Base-by-base conservation (phyloP, 305 asterid genomes). In the Coffea humblotiana region DNA sequence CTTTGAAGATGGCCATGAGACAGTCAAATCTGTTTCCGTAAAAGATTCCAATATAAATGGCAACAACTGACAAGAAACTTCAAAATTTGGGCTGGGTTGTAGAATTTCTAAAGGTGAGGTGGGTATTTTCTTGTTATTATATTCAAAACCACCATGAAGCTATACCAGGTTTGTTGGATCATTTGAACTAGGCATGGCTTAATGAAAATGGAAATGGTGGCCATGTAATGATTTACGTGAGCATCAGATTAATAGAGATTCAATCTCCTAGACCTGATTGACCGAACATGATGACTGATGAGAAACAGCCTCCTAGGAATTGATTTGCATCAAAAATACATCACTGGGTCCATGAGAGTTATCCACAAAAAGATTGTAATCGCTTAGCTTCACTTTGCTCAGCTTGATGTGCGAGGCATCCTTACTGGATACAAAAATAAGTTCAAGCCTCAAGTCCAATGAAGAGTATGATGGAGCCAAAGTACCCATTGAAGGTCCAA, bases 401-500 rank as follows among this genome's bases (percentile, higher is more conserved):
- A 88, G 89, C 85, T 89, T 79, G 98, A 89, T 32, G 90, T 77
- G 82, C 49, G 87, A 81, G 60, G 85, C 66, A n/a, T 90, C 95
- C 86, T 82, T 88, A 89, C 73, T 88, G 85, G 85, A 80, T 56
- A 91, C 92, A 10, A 94, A 89, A 64, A 77, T 82, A 52, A 86
- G 82, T 70, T 88, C 94, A 4, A 91, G 94, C 90, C 91, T 88
- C 83, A 91, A 81, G 87, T 92, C 89, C 21, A 97, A 88, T 18
- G 98, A 93, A 0, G 93, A 93, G 67, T 91, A 93, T 12, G 96
- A 87, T 70, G 98, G 97, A 76, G 97, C 97, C 87, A 92, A 71
- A 68, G 92, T 93, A 76, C 94, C 91, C 43, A 67, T 81, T 8
- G 94, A 88, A 35, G 94, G 88, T 35, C 97, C 98, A 82, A 91